Evolutionary conservation across 805 yeast genomes (phyloP).

Genomic region (Jamesozyma jinghongensis): DNA sequence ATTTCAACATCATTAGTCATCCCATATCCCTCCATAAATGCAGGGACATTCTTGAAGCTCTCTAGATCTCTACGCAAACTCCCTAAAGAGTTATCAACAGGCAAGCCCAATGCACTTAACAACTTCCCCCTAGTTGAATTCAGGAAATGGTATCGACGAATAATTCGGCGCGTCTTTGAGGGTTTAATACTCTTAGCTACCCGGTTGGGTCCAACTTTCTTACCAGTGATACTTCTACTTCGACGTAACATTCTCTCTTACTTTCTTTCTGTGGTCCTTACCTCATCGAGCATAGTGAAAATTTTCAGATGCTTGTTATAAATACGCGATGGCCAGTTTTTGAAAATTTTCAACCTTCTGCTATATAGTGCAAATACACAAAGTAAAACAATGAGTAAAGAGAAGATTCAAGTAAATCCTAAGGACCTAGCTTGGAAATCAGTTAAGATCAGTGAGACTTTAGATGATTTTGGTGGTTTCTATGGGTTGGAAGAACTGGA

Average conservation of each 20-base stretch:
- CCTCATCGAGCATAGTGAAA: too few species aligned
- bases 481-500: slow-evolving; percentile 91
- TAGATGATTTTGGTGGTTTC: slow-evolving; percentile 83
- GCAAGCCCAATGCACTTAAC: slow-evolving; percentile 25
- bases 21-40: not conserved
- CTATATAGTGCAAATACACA: too few species aligned
- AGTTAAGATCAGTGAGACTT: slow-evolving; percentile 72
- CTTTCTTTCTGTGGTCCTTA: not conserved
- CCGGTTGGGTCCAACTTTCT: slow-evolving; percentile 23
- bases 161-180: slow-evolving; percentile 60
- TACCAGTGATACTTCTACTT: slow-evolving; percentile 31
- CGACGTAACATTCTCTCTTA: slow-evolving; percentile 23
- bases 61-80: not conserved
- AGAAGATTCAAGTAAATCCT: slow-evolving; percentile 32
- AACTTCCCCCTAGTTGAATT: slow-evolving; percentile 45
- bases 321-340: too few species aligned
- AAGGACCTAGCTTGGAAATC: slow-evolving; percentile 64
- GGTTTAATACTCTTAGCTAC: slow-evolving; percentile 51
- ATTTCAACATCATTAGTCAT: not conserved
- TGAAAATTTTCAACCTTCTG: too few species aligned
- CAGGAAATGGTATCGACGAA: slow-evolving; percentile 67
- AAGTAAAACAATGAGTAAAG: not conserved
- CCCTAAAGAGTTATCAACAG: not conserved
- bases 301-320: too few species aligned
- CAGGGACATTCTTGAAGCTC: not conserved